phyloP scores from a whole-genome alignment of 371 early-diverging fungal species.

The Saksenaea oblongispora region DNA sequence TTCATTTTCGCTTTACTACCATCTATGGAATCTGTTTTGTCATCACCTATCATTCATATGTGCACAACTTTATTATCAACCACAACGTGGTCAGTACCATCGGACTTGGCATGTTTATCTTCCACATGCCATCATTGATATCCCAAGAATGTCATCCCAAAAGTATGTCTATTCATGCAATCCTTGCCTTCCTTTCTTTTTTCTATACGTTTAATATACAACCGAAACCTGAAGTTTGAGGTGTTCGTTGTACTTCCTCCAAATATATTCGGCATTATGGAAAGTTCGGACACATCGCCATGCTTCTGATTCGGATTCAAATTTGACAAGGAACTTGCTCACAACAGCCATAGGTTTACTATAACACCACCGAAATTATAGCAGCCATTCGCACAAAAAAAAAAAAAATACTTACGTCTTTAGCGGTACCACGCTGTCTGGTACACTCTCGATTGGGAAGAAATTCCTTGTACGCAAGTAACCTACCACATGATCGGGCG shows the following conservation, averaged over 20 bases:
- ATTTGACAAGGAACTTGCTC: constrained; percentile 45
- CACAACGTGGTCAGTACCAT: background rate
- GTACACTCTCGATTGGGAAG: constrained; percentile 40
- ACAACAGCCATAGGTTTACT: constrained; percentile 34
- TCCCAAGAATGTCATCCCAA: constrained; percentile 10
- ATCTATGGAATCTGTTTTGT: background rate
- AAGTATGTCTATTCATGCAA: constrained; percentile 2
- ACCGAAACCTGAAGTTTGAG: constrained; percentile 31
- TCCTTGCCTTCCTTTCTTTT: background rate
- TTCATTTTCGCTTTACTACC: background rate
- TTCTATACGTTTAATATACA: constrained; percentile 30
- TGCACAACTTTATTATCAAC: background rate
- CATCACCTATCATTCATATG: background rate
- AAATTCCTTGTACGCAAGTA: constrained; percentile 40
- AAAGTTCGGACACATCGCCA: constrained; percentile 52
- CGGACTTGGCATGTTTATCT: background rate
- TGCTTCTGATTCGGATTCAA: constrained; percentile 53
- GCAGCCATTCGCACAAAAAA: background rate
- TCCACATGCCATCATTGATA: constrained; percentile 6
- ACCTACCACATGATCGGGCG: constrained; percentile 33
- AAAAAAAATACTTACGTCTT: constrained; percentile 32
- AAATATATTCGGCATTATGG: constrained; percentile 38
- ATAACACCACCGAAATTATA: background rate
- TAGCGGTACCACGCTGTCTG: constrained; percentile 33
- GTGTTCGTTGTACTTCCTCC: constrained; percentile 15